Base-by-base conservation (phyloP, 257 asterid genomes). In the Ehretia macrophylla region DNA sequence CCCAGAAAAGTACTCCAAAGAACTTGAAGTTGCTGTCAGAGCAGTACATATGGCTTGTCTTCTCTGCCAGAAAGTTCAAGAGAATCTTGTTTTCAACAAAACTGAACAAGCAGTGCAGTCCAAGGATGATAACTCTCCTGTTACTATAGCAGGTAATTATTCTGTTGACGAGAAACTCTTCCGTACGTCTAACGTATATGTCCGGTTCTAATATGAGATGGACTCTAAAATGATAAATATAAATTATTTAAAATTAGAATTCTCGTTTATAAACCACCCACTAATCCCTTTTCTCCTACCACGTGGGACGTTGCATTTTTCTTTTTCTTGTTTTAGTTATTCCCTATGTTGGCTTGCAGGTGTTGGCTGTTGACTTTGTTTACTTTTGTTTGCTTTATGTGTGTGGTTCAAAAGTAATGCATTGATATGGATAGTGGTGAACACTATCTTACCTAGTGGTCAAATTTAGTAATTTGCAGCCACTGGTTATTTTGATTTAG, bases 11-110 rank as follows among this genome's bases (percentile, higher is more conserved):
- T 77, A 63, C 49, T 62, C 81, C 42, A 19, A 63, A 20, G 95
- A 88, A 56, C 19, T 85, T 72, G 84, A 83, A 64, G 72, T 88
- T 19, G 95, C 93, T 1, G 96, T 85, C 10, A 88, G 82, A 74
- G 96, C 93, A 18, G 96, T 88, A 20, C 96, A 88, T 50, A 65
- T 88, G 95, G 90, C 96, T 17, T 79, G 80, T 44, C 71, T 79
- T 81, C 79, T 85, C 27, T 88, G 95, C 62, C 77, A 77, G 68
- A 70, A 69, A 63, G 80, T 85, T 62, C 96, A 85, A 59, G 60
- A 78, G 37, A 69, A 53, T 22, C 58, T 88, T 72, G 53, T 85
- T 67, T 58, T 64, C 4, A 32, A 10, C 10, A 46, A 69, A 63
- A 60, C 39, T 40, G 70, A 65, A 1, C 77, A 73, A 11, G n/a